These are phyloP conservation scores for Rosellinia necatrix DNA, from an alignment of 2,329 filamentous ascomycete species.

Conservation along the genomic window DNA sequence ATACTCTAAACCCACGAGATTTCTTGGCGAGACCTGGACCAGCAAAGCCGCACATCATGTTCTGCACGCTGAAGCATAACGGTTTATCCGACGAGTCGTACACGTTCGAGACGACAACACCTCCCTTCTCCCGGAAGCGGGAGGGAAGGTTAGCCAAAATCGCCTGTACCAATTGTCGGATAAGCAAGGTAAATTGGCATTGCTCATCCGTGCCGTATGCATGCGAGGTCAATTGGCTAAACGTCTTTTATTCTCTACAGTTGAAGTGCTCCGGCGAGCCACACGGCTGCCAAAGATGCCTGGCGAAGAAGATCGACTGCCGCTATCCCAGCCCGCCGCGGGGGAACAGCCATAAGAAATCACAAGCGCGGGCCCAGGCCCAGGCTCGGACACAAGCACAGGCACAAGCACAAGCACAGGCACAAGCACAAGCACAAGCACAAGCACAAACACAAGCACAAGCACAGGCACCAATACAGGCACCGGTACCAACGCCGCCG, in stretches of 20 bases:
- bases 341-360: constrained; percentile 25
- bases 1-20: constrained; percentile 14
- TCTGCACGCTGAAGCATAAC: constrained; percentile 28
- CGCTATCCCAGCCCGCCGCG: constrained; percentile 25
- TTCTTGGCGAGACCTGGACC: constrained; percentile 6
- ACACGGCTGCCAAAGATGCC: constrained; percentile 24
- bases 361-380: constrained; percentile 9
- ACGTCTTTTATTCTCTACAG: constrained; percentile 5
- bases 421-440: constrained; percentile 19
- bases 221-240: constrained; percentile 7
- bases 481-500: constrained; percentile 21
- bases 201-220: neutral
- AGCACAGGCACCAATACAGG: neutral
- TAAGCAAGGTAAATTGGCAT: constrained; percentile 25
- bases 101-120: constrained; percentile 28
- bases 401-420: neutral
- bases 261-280: constrained; percentile 29
- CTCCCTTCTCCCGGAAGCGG: constrained; percentile 27
- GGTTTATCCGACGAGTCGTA: constrained; percentile 26
- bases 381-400: neutral
- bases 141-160: constrained; percentile 28
- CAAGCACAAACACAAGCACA: constrained; percentile 1
- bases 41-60: constrained; percentile 13
- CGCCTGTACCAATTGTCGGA: constrained; percentile 28
- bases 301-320: constrained; percentile 25